Percentiles rank a stretch among this genome's conserved stretches.
These are phyloP conservation scores for Hordeum marinum DNA, from an alignment of 176 grass and related monocot species.

Conservation along the genomic window DNA sequence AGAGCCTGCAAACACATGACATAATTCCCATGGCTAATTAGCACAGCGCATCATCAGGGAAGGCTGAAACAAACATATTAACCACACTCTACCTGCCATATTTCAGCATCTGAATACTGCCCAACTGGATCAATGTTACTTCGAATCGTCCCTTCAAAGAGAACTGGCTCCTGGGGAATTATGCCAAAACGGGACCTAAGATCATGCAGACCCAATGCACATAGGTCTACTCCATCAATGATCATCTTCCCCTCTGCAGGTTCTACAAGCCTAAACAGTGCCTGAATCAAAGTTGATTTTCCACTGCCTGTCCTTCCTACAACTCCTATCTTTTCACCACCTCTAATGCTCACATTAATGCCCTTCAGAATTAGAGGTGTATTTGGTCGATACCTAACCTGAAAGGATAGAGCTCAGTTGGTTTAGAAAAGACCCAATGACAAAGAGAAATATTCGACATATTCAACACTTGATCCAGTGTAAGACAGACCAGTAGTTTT, in stretches of 20 bases:
- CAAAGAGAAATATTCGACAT: background rate
- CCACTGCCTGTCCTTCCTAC: slow-evolving; percentile 93
- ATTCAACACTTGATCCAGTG: background rate
- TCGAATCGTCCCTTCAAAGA: slow-evolving; percentile 89
- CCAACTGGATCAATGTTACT: slow-evolving; percentile 89
- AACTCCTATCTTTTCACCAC: slow-evolving; percentile 90
- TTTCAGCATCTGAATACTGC: slow-evolving; percentile 80
- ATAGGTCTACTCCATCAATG: slow-evolving; percentile 79
- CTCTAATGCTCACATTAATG: slow-evolving; percentile 56
- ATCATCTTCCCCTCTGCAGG: slow-evolving; percentile 74
- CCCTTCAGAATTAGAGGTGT: slow-evolving; percentile 92
- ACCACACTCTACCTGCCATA: slow-evolving; percentile 67
- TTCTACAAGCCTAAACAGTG: slow-evolving; percentile 85
- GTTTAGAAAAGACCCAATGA: background rate
- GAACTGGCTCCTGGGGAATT: slow-evolving; percentile 94
- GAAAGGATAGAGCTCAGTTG: slow-evolving; percentile 15
- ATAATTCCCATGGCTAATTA: background rate
- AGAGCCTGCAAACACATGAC: slow-evolving; percentile 60
- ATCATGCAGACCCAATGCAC: slow-evolving; percentile 81
- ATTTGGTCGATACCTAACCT: slow-evolving; percentile 80
- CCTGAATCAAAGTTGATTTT: slow-evolving; percentile 89
- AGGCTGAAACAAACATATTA: slow-evolving; percentile 9
- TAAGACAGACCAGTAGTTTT: background rate
- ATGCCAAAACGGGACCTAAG: slow-evolving; percentile 83
- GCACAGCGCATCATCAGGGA: background rate